Conservation (phyloP, 352 stramenopile genomes). For the Phytophthora citrophthora region DNA sequence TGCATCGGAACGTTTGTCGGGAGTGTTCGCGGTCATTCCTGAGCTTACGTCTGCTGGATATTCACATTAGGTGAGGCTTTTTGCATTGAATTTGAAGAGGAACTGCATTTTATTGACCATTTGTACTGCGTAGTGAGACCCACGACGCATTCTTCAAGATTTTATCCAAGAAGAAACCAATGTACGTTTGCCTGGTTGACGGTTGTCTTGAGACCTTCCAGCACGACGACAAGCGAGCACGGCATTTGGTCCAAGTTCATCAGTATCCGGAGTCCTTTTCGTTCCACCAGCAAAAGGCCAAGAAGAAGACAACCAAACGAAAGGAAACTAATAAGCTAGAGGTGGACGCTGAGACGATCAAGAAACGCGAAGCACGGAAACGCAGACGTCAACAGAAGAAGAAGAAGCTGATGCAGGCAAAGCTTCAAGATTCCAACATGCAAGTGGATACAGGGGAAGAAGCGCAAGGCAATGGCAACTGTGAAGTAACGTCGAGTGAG, state of each 20-base stretch:
- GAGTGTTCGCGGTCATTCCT: constrained; percentile 61
- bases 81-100: background rate
- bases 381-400: constrained; percentile 36
- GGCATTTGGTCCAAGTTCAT: constrained; percentile 51
- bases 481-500: background rate
- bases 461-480: background rate
- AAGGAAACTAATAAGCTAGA: background rate
- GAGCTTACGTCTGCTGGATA: constrained; percentile 55
- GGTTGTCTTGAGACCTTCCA: constrained; percentile 51
- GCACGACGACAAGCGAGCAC: constrained; percentile 57
- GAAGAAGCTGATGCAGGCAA: constrained; percentile 25
- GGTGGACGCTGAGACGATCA: constrained; percentile 23
- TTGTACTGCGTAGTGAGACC: constrained; percentile 43
- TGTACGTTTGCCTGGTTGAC: constrained; percentile 65
- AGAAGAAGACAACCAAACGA: constrained; percentile 4
- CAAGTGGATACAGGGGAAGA: constrained; percentile 24
- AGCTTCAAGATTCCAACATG: constrained; percentile 21
- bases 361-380: constrained; percentile 43
- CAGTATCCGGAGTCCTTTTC: constrained; percentile 50
- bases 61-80: constrained; percentile 47
- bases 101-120: background rate
- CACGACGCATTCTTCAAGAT: constrained; percentile 74
- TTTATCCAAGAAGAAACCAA: constrained; percentile 63
- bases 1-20: constrained; percentile 51
- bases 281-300: constrained; percentile 39